phyloP scores from a whole-genome alignment of 2,329 filamentous ascomycete species.

The Aphanocladium album region DNA sequence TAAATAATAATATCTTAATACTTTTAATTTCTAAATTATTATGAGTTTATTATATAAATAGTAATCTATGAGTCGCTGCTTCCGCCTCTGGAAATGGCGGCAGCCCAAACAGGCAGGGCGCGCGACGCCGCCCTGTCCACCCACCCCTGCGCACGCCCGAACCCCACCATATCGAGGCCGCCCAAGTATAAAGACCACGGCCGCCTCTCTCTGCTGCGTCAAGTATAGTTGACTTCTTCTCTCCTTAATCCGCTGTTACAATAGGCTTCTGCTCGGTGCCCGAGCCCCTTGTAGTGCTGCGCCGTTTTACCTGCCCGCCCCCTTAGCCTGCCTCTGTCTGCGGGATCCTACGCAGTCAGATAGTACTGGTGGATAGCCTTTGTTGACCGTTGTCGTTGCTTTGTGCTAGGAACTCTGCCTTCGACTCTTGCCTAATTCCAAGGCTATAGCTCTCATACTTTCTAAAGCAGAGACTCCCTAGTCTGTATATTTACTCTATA shows the following conservation, averaged over 20 bases:
- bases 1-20: too few relatives aligned
- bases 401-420: not conserved
- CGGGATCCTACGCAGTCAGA: not conserved
- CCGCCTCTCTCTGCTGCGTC: not conserved
- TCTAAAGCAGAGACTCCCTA: not conserved
- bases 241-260: not conserved
- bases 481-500: not conserved
- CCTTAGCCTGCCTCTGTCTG: not conserved
- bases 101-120: not conserved
- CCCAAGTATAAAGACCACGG: not conserved
- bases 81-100: not conserved
- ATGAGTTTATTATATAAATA: too few relatives aligned
- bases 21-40: too few relatives aligned
- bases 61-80: not conserved
- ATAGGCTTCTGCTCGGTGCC: not conserved
- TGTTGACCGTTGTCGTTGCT: not conserved
- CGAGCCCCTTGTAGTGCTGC: not conserved
- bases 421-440: not conserved
- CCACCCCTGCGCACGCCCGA: not conserved
- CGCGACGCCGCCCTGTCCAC: not conserved
- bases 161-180: not conserved
- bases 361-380: not conserved
- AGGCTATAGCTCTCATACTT: not conserved
- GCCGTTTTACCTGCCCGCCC: not conserved
- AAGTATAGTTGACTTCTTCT: not conserved